Evolutionary conservation across 2,329 filamentous ascomycete species (phyloP), one percentile per base, ranked within the genome.

Genomic region (Neofusicoccum umdonicola): DNA sequence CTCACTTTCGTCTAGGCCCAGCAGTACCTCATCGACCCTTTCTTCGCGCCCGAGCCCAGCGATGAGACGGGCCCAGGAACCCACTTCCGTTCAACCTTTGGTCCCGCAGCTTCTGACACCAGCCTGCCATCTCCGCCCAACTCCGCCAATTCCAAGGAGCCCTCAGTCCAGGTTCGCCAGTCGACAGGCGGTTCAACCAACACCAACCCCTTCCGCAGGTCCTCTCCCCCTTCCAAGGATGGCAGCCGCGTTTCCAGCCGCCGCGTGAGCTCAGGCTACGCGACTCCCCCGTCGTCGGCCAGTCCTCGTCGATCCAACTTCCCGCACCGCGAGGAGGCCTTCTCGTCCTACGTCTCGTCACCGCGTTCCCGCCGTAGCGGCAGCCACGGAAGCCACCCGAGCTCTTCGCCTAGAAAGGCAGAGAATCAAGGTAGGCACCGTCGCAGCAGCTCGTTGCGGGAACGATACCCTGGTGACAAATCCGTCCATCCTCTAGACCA

Each of bases 11-110:
- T 37, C 2, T 72, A 91, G 89, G 87, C 88, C 48, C 80, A 83
- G 62, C 84, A 86, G 71, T 88, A 89, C 72, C 80, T 92, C 50
- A 85, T 92, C 68, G 88, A 90, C 70, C 90, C 90, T 68, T 80
- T 92, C 67, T 87, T 82, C 70, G 88, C 83, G 22, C 88, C 87
- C 9, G 87, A 90, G 67, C 89, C 89, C 13, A 86, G 82, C 66
- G 84, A 89, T 67, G 87, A 90, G 72, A 89, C 86, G 54, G 88
- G 89, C 7, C 84, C 85, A n/a, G 85, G 85, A 65, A 80, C 82
- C 3, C 85, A 86, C 67, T 85, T 87, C 71, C 76, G 78, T 64
- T 79, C 79, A 34, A 58, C 54, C 4, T 58, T 58, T 58, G 54
- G 13, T 41, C 58, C 67, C 5, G 50, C 39, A 19, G 7, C 35